Percentiles rank a stretch among this genome's conserved stretches.
These are phyloP conservation scores for Nymphaea thermarum DNA, from an alignment of 164 flowering plant species.

Conservation along the genomic window DNA sequence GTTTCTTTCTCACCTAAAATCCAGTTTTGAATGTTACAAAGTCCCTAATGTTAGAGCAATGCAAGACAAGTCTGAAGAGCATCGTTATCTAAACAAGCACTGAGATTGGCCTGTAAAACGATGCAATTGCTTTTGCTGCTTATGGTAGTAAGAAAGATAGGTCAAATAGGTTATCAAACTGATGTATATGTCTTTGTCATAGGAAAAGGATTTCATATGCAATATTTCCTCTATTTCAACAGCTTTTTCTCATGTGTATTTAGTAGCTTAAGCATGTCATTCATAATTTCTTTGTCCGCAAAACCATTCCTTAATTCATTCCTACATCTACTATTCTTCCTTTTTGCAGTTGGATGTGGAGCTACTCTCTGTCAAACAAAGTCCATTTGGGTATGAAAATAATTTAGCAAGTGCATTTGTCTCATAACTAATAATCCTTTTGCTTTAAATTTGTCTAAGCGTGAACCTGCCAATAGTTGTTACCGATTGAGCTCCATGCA, in stretches of 20 bases:
- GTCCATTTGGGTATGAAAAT: conserved; percentile 63
- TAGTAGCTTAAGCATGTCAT: not conserved
- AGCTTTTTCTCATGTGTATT: not conserved
- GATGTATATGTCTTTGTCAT: too few relatives aligned
- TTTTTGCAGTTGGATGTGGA: conserved; percentile 71
- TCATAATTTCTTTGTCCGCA: not conserved
- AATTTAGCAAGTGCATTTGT: not conserved
- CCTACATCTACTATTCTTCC: not conserved
- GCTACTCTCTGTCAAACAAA: conserved; percentile 68
- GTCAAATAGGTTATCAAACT: not conserved
- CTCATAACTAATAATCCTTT: not conserved
- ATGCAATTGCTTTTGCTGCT: not conserved
- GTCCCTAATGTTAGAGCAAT: too few relatives aligned
- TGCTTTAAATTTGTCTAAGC: not conserved
- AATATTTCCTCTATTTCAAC: not conserved
- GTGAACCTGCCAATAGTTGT: not conserved
- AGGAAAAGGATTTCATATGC: too few relatives aligned
- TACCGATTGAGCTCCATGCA: not conserved
- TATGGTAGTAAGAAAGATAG: not conserved
- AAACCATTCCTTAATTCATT: not conserved
- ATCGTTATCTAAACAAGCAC: too few relatives aligned
- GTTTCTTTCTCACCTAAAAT: too few relatives aligned
- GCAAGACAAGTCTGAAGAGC: too few relatives aligned
- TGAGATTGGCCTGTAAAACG: not conserved
- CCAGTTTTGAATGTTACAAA: too few relatives aligned